A percentile compares a stretch with the other conserved stretches of the same genome.
phyloP scores from a whole-genome alignment of 495 filamentous ascomycete genomes.

The Aspergillus cavernicola region DNA sequence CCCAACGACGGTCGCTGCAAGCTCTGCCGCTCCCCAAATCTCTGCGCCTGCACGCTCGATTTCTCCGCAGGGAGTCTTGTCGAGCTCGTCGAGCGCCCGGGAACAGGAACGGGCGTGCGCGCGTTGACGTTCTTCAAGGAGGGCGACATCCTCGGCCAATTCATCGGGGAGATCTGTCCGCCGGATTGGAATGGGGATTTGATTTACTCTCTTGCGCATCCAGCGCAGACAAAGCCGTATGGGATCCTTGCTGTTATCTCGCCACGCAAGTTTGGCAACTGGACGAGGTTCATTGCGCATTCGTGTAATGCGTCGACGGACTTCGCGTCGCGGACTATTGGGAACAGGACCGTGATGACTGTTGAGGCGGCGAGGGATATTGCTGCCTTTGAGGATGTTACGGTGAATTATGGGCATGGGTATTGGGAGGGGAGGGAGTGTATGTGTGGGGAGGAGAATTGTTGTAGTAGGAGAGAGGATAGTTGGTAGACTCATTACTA shows the following conservation, averaged over 20 bases:
- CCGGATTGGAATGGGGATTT: not conserved
- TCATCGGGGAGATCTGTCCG: slow-evolving; percentile 27
- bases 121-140: slow-evolving; percentile 24
- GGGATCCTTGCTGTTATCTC: not conserved
- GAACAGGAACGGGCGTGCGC: slow-evolving; percentile 33
- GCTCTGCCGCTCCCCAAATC: slow-evolving; percentile 11
- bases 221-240: not conserved
- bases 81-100: slow-evolving; percentile 30
- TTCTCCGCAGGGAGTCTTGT: slow-evolving; percentile 22
- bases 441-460: slow-evolving; percentile 4
- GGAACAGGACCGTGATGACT: slow-evolving; percentile 18
- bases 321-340: slow-evolving; percentile 22
- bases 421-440: slow-evolving; percentile 23
- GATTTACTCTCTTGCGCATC: slow-evolving; percentile 12
- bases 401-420: slow-evolving; percentile 25
- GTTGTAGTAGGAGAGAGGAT: not conserved
- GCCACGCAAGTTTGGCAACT: slow-evolving; percentile 33
- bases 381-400: slow-evolving; percentile 31
- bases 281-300: slow-evolving; percentile 72
- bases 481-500: too few species aligned
- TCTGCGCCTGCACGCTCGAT: slow-evolving; percentile 20
- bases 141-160: slow-evolving; percentile 29
- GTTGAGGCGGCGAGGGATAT: slow-evolving; percentile 27
- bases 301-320: slow-evolving; percentile 54
- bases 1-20: slow-evolving; percentile 11